Evolutionary conservation across 2,329 filamentous ascomycete genomes (phyloP).

Genomic region (Phialemoniopsis sp.): DNA sequence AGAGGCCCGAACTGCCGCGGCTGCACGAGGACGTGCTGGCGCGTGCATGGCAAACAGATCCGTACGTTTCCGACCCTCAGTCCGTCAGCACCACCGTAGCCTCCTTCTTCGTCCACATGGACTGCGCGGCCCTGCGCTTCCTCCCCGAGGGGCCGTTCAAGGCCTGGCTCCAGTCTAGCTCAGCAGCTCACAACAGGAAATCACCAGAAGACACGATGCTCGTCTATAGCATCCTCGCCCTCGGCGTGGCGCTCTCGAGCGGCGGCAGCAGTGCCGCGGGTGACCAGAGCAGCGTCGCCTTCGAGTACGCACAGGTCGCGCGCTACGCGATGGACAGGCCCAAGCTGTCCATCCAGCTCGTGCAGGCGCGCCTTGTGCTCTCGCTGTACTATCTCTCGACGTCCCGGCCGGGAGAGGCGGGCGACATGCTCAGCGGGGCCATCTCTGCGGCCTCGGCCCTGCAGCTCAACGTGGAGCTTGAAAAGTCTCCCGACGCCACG

Average conservation of each 20-base stretch:
- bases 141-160: constrained; percentile 34
- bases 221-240: constrained; percentile 9
- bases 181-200: constrained; percentile 25
- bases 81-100: constrained; percentile 31
- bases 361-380: constrained; percentile 64
- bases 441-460: constrained; percentile 55
- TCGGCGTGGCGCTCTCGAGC: constrained; percentile 1
- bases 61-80: constrained; percentile 38
- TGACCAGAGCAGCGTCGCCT: constrained; percentile 4
- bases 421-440: constrained; percentile 60
- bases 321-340: constrained; percentile 47
- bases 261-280: too few relatives aligned
- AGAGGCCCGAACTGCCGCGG: constrained; percentile 32
- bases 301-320: constrained; percentile 31
- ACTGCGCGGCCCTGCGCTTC: constrained; percentile 35
- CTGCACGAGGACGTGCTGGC: constrained; percentile 44
- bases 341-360: constrained; percentile 56
- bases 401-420: constrained; percentile 54
- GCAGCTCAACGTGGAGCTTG: constrained; percentile 61
- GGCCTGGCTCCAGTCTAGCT: constrained; percentile 24
- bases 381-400: constrained; percentile 62
- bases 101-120: constrained; percentile 36
- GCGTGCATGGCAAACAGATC: constrained; percentile 45
- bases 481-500: constrained; percentile 33
- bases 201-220: constrained; percentile 39